Percentiles rank a stretch among this genome's conserved stretches.
Evolutionary conservation across 495 filamentous ascomycete species (phyloP).

Genomic region (Pseudotulostoma volvatum): DNA sequence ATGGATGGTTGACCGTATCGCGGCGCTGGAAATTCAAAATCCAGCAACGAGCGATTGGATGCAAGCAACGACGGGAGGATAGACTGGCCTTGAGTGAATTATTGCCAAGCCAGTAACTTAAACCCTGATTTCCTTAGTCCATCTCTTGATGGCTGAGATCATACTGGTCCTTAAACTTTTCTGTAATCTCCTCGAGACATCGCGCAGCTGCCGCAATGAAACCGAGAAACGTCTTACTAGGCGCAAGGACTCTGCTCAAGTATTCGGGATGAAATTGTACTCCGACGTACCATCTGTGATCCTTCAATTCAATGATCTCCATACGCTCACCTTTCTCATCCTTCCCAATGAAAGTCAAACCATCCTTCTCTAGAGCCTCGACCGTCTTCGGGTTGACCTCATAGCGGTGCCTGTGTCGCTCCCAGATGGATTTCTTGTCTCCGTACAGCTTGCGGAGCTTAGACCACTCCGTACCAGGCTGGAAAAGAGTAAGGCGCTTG

Average conservation of each 20-base stretch:
- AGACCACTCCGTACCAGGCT: conserved; percentile 63
- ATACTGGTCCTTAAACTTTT: conserved; percentile 2
- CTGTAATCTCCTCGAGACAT: conserved; percentile 35
- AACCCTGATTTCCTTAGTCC: too few species aligned
- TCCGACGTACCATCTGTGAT: conserved; percentile 84
- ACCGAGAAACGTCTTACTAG: conserved; percentile 66
- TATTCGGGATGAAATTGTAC: conserved; percentile 88
- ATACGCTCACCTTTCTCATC: conserved; percentile 73
- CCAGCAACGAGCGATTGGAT: too few species aligned
- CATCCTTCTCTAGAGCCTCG: conserved; percentile 17
- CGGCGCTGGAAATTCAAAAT: too few species aligned
- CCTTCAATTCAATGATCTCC: conserved; percentile 78
- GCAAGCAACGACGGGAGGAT: too few species aligned
- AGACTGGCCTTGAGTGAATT: too few species aligned
- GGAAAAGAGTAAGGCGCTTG: conserved; percentile 55
- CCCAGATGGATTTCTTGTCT: conserved; percentile 27
- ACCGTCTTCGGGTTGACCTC: conserved; percentile 30
- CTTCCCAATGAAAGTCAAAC: conserved; percentile 43
- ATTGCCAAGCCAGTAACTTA: too few species aligned
- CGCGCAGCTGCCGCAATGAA: conserved; percentile 67
- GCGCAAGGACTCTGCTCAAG: conserved; percentile 50
- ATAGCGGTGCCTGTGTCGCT: conserved; percentile 32
- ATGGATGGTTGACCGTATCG: too few species aligned
- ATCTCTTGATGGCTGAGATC: neutral
- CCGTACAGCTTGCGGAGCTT: conserved; percentile 63